Conservation (phyloP, 345 rosid genomes). For the Eucalyptus pauciflora region DNA sequence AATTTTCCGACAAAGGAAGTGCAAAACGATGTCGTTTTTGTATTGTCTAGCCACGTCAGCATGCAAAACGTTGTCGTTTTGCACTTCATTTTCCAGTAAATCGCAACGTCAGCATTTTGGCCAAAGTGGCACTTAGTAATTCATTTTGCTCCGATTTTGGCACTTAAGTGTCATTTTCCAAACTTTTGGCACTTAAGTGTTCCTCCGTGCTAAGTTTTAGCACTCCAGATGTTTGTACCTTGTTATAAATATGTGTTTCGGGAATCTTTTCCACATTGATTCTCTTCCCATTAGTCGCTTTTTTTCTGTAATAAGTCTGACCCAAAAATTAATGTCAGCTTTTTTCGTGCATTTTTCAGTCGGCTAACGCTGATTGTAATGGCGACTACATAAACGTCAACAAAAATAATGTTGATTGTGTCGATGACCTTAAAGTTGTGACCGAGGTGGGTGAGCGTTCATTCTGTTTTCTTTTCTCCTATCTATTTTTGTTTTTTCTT, state of each 20-base stretch:
- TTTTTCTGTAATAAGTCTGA: not conserved
- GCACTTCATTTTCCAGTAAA: too few species aligned
- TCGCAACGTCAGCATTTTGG: too few species aligned
- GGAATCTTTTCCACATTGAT: not conserved
- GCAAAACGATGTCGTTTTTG: too few species aligned
- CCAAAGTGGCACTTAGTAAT: too few species aligned
- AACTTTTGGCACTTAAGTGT: too few species aligned
- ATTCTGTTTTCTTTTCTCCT: not conserved
- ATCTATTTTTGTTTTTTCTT: not conserved
- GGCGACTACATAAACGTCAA: conserved; percentile 1
- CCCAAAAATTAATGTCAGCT: not conserved
- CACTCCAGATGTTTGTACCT: too few species aligned
- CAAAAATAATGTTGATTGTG: not conserved
- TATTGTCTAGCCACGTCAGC: too few species aligned
- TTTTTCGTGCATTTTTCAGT: not conserved
- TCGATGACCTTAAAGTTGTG: not conserved
- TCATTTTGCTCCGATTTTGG: too few species aligned
- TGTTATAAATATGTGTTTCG: not conserved
- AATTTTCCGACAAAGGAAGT: too few species aligned
- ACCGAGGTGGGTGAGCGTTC: not conserved
- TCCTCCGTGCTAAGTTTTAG: too few species aligned
- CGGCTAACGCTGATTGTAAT: not conserved
- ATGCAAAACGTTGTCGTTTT: too few species aligned
- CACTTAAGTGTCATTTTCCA: too few species aligned
- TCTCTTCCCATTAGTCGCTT: not conserved